A percentile compares a stretch with the other conserved stretches of the same genome.
phyloP scores from a whole-genome alignment of 257 asterid species.

The Nicotiana undulata region DNA sequence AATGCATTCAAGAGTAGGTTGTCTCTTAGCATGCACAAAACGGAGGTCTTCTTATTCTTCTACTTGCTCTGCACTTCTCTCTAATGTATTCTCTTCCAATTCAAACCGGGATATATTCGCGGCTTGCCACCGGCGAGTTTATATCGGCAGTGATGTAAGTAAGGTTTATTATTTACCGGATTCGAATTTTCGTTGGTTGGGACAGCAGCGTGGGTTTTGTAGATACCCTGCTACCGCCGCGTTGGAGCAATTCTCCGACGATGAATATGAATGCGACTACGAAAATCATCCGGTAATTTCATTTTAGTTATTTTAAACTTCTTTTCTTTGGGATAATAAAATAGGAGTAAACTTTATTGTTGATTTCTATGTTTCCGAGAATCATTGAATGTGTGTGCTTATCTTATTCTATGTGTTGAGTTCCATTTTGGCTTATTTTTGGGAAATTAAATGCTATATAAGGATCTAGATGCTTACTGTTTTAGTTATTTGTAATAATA shows the following conservation, averaged over 20 bases:
- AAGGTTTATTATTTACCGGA: not conserved
- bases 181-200: not conserved
- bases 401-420: not conserved
- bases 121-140: not conserved
- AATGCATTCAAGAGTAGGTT: conserved; percentile 67
- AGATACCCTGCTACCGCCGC: conserved; percentile 34
- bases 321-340: not conserved
- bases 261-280: conserved; percentile 90
- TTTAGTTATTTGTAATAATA: not conserved
- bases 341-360: not conserved
- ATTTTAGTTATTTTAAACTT: not conserved
- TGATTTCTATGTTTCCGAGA: not conserved
- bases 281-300: conserved; percentile 64
- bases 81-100: conserved; percentile 8
- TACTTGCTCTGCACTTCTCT: not conserved
- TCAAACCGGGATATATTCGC: not conserved
- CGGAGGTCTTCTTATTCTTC: conserved; percentile 14
- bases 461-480: not conserved
- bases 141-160: not conserved
- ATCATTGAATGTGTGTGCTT: not conserved
- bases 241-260: conserved; percentile 86
- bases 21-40: conserved; percentile 50
- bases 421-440: not conserved
- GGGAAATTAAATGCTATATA: not conserved
- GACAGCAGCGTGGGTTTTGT: conserved; percentile 34